Percentiles rank a stretch among this genome's conserved stretches.
These are phyloP conservation scores for Neolentinus lepideus DNA, from an alignment of 1,284 basidiomycete genomes.

Conservation along the genomic window DNA sequence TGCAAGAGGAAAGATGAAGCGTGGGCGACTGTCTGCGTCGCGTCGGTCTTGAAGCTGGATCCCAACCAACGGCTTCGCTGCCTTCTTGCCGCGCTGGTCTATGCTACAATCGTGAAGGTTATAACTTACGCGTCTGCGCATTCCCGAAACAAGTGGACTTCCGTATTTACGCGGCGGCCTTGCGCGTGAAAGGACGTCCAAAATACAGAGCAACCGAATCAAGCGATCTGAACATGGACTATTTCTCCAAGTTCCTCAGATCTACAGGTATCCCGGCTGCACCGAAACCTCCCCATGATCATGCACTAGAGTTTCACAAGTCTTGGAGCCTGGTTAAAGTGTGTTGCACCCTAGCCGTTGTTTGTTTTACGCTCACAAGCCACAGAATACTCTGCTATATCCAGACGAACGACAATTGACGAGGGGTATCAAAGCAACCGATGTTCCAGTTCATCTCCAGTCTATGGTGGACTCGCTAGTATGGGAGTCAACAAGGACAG, in stretches of 20 bases:
- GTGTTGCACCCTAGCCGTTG: constrained; percentile 9
- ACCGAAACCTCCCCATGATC: constrained; percentile 51
- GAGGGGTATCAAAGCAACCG: constrained; percentile 76
- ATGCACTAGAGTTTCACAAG: constrained; percentile 62
- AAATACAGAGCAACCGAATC: neutral
- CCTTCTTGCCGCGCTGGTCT: too few relatives aligned
- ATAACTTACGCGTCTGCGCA: too few relatives aligned
- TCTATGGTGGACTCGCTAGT: constrained; percentile 87
- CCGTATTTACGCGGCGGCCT: too few relatives aligned
- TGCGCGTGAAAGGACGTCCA: neutral
- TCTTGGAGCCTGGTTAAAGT: constrained; percentile 74
- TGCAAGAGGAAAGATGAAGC: too few relatives aligned
- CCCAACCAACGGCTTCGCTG: too few relatives aligned
- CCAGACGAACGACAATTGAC: constrained; percentile 80
- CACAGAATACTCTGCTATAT: constrained; percentile 65
- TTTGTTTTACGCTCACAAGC: neutral
- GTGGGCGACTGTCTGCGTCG: too few relatives aligned
- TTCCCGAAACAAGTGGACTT: too few relatives aligned
- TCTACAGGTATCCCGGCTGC: constrained; percentile 39
- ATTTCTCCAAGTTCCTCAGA: constrained; percentile 76
- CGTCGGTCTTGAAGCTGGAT: too few relatives aligned
- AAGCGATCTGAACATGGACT: constrained; percentile 50
- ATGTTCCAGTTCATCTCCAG: constrained; percentile 71
- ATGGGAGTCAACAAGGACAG: constrained; percentile 74
- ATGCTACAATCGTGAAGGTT: too few relatives aligned